Conservation (phyloP, 345 rosid genomes). For the Heritiera fomes region DNA sequence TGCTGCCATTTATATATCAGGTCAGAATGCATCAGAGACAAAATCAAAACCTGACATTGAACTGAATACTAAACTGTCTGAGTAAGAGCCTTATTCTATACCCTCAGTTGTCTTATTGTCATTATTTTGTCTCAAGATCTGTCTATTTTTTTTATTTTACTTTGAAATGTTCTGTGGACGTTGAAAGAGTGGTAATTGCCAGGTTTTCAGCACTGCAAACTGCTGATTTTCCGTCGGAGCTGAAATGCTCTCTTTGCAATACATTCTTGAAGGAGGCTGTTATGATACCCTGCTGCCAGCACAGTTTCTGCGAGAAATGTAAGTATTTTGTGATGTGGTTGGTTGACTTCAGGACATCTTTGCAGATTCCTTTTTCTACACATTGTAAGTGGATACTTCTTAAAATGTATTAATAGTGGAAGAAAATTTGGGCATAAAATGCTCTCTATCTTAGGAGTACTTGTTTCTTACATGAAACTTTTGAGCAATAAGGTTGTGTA, state of each 20-base stretch:
- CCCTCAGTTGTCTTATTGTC: conserved; percentile 10
- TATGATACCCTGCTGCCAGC: conserved; percentile 65
- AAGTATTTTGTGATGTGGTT: conserved; percentile 25
- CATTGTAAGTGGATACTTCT: not conserved
- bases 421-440: not conserved
- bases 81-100: conserved; percentile 24
- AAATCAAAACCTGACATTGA: conserved; percentile 28
- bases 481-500: not conserved
- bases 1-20: conserved; percentile 16
- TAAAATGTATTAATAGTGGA: not conserved
- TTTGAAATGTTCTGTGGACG: conserved; percentile 11
- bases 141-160: not conserved
- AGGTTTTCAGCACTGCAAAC: conserved; percentile 27
- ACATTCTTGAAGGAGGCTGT: conserved; percentile 48
- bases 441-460: not conserved
- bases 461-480: not conserved
- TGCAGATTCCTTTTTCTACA: not conserved
- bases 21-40: conserved; percentile 17
- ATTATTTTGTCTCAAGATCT: conserved; percentile 11
- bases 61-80: conserved; percentile 24
- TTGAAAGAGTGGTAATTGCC: conserved; percentile 24
- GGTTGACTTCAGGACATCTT: not conserved
- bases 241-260: conserved; percentile 48
- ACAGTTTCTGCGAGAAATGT: conserved; percentile 56
- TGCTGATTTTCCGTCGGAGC: conserved; percentile 39